Percentiles rank a stretch among this genome's conserved stretches.
phyloP scores from a whole-genome alignment of 2,329 filamentous ascomycete species.

The Pestalotiopsis fici region DNA sequence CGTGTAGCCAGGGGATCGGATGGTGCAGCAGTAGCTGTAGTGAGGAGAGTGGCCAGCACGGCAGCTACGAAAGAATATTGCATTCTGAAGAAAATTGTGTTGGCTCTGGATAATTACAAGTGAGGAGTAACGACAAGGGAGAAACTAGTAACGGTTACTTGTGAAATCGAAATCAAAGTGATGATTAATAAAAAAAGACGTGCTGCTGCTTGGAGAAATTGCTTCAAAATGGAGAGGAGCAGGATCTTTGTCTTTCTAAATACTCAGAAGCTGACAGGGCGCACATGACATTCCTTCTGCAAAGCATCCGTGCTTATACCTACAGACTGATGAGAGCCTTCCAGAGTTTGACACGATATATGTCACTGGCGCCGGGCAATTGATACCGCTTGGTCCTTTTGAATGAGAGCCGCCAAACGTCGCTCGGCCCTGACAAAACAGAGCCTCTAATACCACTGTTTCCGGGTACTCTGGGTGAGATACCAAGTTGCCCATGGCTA shows the following conservation, averaged over 20 bases:
- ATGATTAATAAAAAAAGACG: background rate
- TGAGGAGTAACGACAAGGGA: background rate
- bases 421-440: too few relatives aligned
- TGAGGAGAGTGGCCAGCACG: slow-evolving; percentile 13
- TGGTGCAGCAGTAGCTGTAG: slow-evolving; percentile 8
- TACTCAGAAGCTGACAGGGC: too few relatives aligned
- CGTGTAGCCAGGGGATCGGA: background rate
- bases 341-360: too few relatives aligned
- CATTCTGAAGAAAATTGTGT: slow-evolving; percentile 8
- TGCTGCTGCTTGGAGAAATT: background rate
- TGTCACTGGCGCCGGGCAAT: too few relatives aligned
- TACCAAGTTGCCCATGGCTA: background rate
- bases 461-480: too few relatives aligned
- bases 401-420: too few relatives aligned
- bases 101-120: background rate
- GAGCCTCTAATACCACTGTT: background rate
- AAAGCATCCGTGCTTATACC: too few relatives aligned
- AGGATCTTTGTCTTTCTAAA: too few relatives aligned
- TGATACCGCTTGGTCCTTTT: too few relatives aligned
- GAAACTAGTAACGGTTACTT: background rate
- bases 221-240: too few relatives aligned
- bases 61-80: slow-evolving; percentile 12
- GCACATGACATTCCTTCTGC: too few relatives aligned
- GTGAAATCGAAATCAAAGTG: background rate
- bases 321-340: too few relatives aligned